Evolutionary conservation across 129 eudicot species (phyloP), one percentile per base, ranked within the genome.

Genomic region (Flaveria linearis): DNA sequence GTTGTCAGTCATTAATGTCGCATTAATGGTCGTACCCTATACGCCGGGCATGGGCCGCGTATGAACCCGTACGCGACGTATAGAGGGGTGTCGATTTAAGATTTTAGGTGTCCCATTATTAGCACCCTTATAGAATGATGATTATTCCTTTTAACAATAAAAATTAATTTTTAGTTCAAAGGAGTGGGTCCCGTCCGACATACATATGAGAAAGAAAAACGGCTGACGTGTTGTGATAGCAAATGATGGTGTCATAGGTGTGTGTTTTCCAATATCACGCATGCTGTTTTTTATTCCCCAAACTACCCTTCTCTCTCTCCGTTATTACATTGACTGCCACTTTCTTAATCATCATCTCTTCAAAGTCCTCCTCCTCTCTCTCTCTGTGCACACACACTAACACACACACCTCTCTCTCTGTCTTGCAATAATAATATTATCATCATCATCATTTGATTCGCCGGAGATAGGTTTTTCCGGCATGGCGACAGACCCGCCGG

Each of bases 401-500:
- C 64, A 60, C 70, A 56, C 77, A 5, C 62, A 20, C 22, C 36
- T 2, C 46, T 1, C 71, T 16, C 30, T 0, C 39, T 14, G 18
- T 26, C 72, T 2, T 76, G 1, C 0, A 28, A 28, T 3, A 4
- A 28, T 28, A 28, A 28, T 28, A 36, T 4, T 4, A 36, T 33
- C 41, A 36, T 36, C 7, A 5, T 36, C 7, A 36, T 36, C 7
- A 36, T 36, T 36, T 36, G 63, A 25, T 68, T 69, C 67, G 16
- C 87, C 84, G 87, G 69, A 83, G 47, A 49, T 50, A 26, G 13
- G 58, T 15, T 70, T 65, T 62, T 15, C 89, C 84, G 88, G 76
- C 87, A 91, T 91, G 97, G 89, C 93, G 43, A 68, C 73, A 2
- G 88, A 91, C 82, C 91, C 89, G 78, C 85, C 93, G 77, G 91